Evolutionary conservation across 208 protist species (phyloP), one percentile per base, ranked within the genome.

Genomic region (Crithidia fasciculata): DNA sequence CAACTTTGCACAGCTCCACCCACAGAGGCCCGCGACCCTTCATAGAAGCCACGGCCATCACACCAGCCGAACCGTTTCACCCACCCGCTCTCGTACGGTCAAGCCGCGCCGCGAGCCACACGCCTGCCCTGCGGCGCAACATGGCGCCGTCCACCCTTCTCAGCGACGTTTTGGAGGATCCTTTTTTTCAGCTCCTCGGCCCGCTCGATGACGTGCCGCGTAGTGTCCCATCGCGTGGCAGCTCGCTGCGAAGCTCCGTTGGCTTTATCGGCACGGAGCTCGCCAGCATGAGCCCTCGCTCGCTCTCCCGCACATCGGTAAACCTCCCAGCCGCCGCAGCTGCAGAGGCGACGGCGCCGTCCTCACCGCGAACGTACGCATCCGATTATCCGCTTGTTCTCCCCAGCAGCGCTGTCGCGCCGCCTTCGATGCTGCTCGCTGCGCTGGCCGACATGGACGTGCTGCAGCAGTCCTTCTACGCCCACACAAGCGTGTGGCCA

Each of bases 401-500:
- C 47, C 65, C 74, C 12, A 79, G 54, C 39, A 73, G 36, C 60
- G 60, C 43, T 15, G 49, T 74, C 0, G 60, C 82, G 0, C 41
- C 70, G 15, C 75, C 88, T 4, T 76, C 80, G 28, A 78, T 94
- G 56, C 63, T 94, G 49, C 72, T 90, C 49, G 78, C 90, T 18
- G 85, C 85, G 3, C 60, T 77, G n/a, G 76, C 76, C 13, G 87
- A 94, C 59, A 76, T 94, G 59, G 82, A 92, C 18, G 64, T 58
- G 71, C 61, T 94, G 39, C 82, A 81, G 60, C 71, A 56, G 43
- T 89, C 86, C 2, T 85, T 94, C 52, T 62, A 82, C 44, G 85
- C 80, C 4, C 89, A 94, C 69, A 86, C 79, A 12, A 37, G 67
- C 40, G 44, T 74, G 7, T 85, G 80, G 63, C 73, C 72, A 54